Conservation (phyloP, 208 protist genomes). For the Leishmania guyanensis region DNA sequence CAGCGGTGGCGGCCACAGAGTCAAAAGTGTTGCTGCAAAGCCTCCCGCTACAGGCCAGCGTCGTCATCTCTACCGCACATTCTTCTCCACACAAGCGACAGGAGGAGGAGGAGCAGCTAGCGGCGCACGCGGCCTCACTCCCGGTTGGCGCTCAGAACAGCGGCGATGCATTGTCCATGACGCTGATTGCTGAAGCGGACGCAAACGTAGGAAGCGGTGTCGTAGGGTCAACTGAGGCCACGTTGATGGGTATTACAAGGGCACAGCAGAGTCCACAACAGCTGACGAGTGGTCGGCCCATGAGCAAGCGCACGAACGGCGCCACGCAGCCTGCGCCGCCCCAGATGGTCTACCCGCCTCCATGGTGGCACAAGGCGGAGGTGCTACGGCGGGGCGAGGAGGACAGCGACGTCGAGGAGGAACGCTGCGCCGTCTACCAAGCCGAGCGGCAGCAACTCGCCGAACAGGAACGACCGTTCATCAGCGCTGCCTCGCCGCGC, state of each 20-base stretch:
- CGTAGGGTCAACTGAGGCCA: not conserved
- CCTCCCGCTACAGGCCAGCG: not conserved
- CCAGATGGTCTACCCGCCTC: constrained; percentile 23
- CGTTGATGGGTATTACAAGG: not conserved
- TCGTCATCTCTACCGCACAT: not conserved
- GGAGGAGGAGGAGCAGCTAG: not conserved
- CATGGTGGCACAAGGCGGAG: constrained; percentile 13
- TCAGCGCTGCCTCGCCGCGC: not conserved
- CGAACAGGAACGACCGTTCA: not conserved
- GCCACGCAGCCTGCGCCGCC: not conserved
- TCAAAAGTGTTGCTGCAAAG: not conserved
- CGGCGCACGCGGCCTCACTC: not conserved
- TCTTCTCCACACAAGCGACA: not conserved
- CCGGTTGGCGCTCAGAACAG: too few species aligned
- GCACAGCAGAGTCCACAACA: not conserved
- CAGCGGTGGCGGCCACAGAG: not conserved
- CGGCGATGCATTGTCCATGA: not conserved
- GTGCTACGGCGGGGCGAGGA: constrained; percentile 25
- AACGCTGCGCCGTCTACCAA: constrained; percentile 43
- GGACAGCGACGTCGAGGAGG: constrained; percentile 59
- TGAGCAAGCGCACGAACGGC: not conserved
- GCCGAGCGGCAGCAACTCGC: constrained; percentile 17
- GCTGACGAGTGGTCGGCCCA: not conserved
- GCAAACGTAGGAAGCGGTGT: not conserved
- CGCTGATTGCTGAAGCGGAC: not conserved